Conservation (phyloP, 108 stramenopile genomes). For the Discostella stelligeroides region DNA sequence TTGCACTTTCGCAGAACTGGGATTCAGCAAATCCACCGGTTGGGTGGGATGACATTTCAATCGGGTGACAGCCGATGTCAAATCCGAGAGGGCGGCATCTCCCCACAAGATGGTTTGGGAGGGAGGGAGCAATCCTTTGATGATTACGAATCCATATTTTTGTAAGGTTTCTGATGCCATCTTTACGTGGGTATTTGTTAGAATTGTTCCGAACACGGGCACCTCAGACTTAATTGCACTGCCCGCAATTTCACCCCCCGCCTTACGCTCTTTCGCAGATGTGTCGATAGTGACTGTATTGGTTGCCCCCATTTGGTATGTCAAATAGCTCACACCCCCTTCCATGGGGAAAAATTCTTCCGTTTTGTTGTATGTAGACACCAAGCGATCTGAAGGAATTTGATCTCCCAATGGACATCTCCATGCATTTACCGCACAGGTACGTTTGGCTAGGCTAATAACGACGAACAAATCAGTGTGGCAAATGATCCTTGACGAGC, state of each 20-base stretch:
- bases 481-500: constrained; percentile 10
- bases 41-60: constrained; percentile 43
- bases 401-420: constrained; percentile 49
- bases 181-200: constrained; percentile 50
- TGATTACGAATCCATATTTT: constrained; percentile 65
- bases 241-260: constrained; percentile 4
- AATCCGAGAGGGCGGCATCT: constrained; percentile 58
- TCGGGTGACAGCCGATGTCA: constrained; percentile 57
- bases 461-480: too few relatives aligned
- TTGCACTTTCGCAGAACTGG: constrained; percentile 62
- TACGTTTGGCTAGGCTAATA: constrained; percentile 25
- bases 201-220: constrained; percentile 30
- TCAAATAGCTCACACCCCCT: constrained; percentile 26
- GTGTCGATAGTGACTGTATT: constrained; percentile 23
- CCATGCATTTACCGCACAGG: constrained; percentile 37
- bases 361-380: not conserved
- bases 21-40: constrained; percentile 70
- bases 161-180: constrained; percentile 49
- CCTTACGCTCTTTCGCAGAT: constrained; percentile 33
- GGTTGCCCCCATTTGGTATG: constrained; percentile 32
- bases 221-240: constrained; percentile 22
- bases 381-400: not conserved
- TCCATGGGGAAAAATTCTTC: constrained; percentile 30
- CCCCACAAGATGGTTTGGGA: constrained; percentile 63
- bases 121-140: constrained; percentile 56